Evolutionary conservation across 2,329 filamentous ascomycete genomes (phyloP), one percentile per base, ranked within the genome.

Genomic region (Pyrenophora tritici-repentis): DNA sequence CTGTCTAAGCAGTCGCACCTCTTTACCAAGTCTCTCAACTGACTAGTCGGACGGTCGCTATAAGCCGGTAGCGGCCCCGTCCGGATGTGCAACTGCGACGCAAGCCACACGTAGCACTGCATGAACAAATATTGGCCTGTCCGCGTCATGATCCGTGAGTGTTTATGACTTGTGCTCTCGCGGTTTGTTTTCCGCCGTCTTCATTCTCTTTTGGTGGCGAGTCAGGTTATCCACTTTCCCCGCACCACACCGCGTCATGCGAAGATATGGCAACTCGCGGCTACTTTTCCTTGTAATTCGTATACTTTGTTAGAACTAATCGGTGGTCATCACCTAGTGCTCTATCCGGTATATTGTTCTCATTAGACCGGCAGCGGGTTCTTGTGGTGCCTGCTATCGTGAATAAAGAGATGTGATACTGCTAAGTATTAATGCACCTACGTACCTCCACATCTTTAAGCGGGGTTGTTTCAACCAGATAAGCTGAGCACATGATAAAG

Each of bases 181-280:
- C 62, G 61, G 43, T 58, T 58, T 57, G 65, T 68, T 67, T 63
- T 67, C 63, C 62, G 65, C 48, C 35, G 12, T 29, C n/a, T 22
- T 17, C 33, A 32, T 39, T 12, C 24, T 6, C 47, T 37, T 42
- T 20, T 45, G 13, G 18, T 41, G 18, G 20, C 47, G 41, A 50
- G 35, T 42, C 45, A 37, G 36, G 29, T 39, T 40, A 44, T 34
- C 38, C 44, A 34, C 43, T 20, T 52, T 50, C 46, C 50, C 50
- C 50, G 50, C 50, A 44, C 40, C 12, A 16, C 1, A 9, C 29
- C 2, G 8, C 22, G 45, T 49, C 50, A 49, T 53, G 32, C 40
- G 31, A 14, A 4, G 17, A 20, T 12, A 14, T 1, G 8, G 12
- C 33, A 9, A 3, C 17, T 45, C 20, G 16, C 33, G 18, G n/a